Percentiles rank a stretch among this genome's conserved stretches.
Evolutionary conservation across 1,139 yeast genomes (phyloP).

Genomic region (Hyphopichia burtonii): DNA sequence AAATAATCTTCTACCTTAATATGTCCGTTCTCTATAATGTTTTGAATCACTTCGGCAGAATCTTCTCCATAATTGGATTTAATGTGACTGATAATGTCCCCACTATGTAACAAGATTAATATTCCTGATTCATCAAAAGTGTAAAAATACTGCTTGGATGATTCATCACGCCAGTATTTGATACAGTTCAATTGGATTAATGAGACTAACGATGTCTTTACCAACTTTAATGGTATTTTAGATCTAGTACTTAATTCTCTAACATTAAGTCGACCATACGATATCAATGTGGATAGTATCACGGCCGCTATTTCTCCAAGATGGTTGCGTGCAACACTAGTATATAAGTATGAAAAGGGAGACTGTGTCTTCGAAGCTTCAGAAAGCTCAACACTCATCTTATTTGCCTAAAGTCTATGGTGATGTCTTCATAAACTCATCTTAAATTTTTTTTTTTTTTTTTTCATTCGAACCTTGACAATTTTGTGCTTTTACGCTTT

Average conservation of each 20-base stretch:
- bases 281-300: conserved; percentile 52
- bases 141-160: conserved; percentile 47
- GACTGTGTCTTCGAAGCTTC: conserved; percentile 47
- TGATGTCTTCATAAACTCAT: background rate
- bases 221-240: conserved; percentile 38
- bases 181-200: conserved; percentile 67
- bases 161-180: conserved; percentile 49
- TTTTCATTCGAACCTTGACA: background rate
- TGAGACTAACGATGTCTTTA: conserved; percentile 61
- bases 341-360: conserved; percentile 59
- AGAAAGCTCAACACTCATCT: conserved; percentile 15
- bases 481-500: no score
- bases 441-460: background rate
- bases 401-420: background rate
- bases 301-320: conserved; percentile 66
- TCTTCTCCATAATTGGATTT: conserved; percentile 40
- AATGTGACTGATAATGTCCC: conserved; percentile 65
- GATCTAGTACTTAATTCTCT: conserved; percentile 45
- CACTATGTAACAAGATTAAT: conserved; percentile 66
- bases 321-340: conserved; percentile 52
- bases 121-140: conserved; percentile 65
- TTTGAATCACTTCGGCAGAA: conserved; percentile 71
- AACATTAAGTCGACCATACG: conserved; percentile 58
- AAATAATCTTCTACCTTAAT: conserved; percentile 62
- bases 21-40: conserved; percentile 63